Base-by-base conservation (phyloP, 2,329 filamentous ascomycete species). In the Epichloe sp. region DNA sequence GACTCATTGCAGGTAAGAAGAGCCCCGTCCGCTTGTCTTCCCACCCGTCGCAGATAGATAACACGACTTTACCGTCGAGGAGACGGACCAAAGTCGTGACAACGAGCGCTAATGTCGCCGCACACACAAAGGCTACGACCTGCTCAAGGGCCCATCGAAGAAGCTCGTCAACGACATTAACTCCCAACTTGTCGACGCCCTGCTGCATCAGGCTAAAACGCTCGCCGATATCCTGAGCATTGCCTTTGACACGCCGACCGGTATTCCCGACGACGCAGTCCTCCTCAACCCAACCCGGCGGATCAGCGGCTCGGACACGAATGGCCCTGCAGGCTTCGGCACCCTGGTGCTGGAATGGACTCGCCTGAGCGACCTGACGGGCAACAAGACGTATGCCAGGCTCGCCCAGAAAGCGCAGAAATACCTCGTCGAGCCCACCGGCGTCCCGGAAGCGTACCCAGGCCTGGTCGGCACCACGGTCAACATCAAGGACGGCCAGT, bases 341-440 rank as follows among this genome's bases (percentile, higher is more conserved):
- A 88, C 86, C 1, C 70, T 95, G 26, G 80, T 91, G 1, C 74
- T 95, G 1, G 89, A 95, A 69, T 95, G 87, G 87, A 86, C 83
- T 3, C 85, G 78, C 7, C 74, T 95, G 3, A 84, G 83, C 34
- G 88, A 94, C 62, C 66, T 94, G 49, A 85, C 83, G 0, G 82
- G 82, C 0, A 74, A 90, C 60, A 54, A 65, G 0, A 75, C 76
- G 23, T 95, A 93, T 61, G 83, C 74, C 3, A 57, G 76, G 6
- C 71, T 94, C 2, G 76, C 78, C 3, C 79, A 87, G 55, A 80
- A 74, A 53, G 87, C 75, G 15, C 79, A 94, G 66, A 72, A 72
- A 0, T 85, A 88, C 60, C 76, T 94, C n/a, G 68, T 94, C 12
- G 65, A 77, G 21, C 86, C 88, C 0, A 58, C 56, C 2, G 65